Conservation (phyloP, 2,329 filamentous ascomycete genomes). For the Colletotrichum filicis region DNA sequence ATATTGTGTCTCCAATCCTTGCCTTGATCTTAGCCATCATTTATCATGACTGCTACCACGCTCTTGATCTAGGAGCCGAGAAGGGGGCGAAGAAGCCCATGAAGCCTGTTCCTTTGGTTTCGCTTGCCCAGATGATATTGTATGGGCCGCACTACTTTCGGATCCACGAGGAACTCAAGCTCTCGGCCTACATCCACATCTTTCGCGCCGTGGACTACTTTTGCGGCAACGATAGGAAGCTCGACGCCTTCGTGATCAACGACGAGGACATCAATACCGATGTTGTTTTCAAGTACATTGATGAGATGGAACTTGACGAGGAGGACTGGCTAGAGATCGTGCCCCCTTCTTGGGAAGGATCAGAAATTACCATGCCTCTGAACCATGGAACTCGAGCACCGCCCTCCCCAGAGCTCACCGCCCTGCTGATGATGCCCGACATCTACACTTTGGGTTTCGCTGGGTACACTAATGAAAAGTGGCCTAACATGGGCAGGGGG, state of each 20-base stretch:
- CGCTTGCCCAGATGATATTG: neutral
- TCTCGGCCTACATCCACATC: constrained; percentile 7
- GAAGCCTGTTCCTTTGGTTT: neutral
- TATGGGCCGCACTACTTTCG: constrained; percentile 5
- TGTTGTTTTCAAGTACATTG: neutral
- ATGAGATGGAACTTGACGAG: neutral
- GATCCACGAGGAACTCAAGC: neutral
- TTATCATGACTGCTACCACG: neutral
- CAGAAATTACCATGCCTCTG: neutral
- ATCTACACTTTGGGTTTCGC: neutral
- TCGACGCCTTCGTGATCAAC: neutral
- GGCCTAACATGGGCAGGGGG: fast-evolving
- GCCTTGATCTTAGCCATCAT: neutral
- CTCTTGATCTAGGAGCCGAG: neutral
- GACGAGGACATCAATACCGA: neutral
- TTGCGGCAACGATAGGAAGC: neutral
- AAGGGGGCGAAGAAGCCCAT: neutral
- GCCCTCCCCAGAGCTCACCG: neutral
- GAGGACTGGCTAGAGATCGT: constrained; percentile 7
- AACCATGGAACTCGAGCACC: neutral
- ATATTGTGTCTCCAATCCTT: neutral
- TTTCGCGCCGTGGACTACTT: neutral
- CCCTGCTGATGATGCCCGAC: constrained; percentile 1
- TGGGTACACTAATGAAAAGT: neutral
- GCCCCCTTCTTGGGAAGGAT: constrained; percentile 4